Conservation (phyloP, 176 grass and related monocot species). For the Triticum urartu region DNA sequence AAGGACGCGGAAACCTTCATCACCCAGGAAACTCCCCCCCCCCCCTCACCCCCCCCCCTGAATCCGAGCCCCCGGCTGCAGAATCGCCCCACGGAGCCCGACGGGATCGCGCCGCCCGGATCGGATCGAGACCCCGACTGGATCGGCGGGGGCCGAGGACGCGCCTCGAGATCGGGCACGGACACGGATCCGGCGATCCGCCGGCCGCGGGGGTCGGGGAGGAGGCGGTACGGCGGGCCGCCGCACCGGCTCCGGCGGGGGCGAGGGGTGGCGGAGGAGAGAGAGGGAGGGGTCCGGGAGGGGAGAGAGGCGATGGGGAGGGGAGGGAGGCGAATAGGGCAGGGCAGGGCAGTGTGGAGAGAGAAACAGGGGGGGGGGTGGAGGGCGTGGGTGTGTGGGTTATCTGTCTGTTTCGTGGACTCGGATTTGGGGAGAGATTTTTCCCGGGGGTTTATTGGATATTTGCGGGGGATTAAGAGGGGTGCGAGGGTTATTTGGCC, state of each 20-base stretch:
- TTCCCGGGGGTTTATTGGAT: constrained; percentile 20
- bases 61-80: neutral
- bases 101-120: neutral
- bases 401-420: constrained; percentile 15
- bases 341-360: neutral
- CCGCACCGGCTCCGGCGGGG: constrained; percentile 11
- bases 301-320: neutral
- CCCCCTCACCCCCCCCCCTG: neutral
- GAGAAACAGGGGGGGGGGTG: neutral
- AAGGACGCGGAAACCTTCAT: neutral
- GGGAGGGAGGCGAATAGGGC: neutral
- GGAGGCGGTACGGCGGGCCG: neutral
- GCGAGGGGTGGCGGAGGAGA: neutral
- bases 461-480: neutral
- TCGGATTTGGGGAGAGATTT: neutral
- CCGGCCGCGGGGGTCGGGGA: neutral
- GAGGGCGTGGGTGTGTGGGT: neutral
- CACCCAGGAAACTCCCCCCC: neutral
- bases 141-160: neutral
- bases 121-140: neutral
- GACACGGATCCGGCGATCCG: constrained; percentile 23
- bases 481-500: neutral
- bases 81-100: neutral
- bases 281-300: neutral
- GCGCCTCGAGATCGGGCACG: neutral